Conservation (phyloP, 2,329 filamentous ascomycete species). For the Helicocarpus griseus region DNA sequence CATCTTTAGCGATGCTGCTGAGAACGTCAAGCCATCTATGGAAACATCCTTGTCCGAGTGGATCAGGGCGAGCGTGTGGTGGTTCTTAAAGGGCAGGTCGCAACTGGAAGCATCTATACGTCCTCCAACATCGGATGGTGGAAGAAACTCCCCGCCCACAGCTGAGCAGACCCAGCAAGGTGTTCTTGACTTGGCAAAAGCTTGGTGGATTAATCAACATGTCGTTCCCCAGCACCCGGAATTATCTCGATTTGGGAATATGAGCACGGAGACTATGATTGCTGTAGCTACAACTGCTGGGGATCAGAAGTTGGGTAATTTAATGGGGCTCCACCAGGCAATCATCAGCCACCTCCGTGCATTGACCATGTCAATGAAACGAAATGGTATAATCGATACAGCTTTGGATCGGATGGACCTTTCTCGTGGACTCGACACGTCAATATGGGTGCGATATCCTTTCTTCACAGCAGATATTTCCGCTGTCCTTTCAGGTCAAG, state of each 20-base stretch:
- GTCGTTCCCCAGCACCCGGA: slow-evolving; percentile 33
- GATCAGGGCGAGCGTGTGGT: slow-evolving; percentile 69
- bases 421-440: slow-evolving; percentile 70
- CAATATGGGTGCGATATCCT: slow-evolving; percentile 74
- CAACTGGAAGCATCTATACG: slow-evolving; percentile 64
- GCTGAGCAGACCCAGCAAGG: slow-evolving; percentile 56
- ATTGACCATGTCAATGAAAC: slow-evolving; percentile 70
- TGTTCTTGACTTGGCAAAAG: slow-evolving; percentile 76
- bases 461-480: slow-evolving; percentile 61
- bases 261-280: slow-evolving; percentile 31
- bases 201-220: slow-evolving; percentile 61
- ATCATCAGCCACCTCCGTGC: slow-evolving; percentile 60
- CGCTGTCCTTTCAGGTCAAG: slow-evolving; percentile 56
- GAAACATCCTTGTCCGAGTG: slow-evolving; percentile 57
- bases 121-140: slow-evolving; percentile 47
- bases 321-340: slow-evolving; percentile 43
- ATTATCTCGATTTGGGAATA: slow-evolving; percentile 28
- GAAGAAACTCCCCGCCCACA: slow-evolving; percentile 36
- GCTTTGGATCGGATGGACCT: slow-evolving; percentile 55
- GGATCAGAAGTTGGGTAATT: slow-evolving; percentile 35
- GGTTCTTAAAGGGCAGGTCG: slow-evolving; percentile 75
- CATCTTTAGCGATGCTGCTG: slow-evolving; percentile 68
- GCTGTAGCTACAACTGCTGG: slow-evolving; percentile 35
- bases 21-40: slow-evolving; percentile 58
- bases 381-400: slow-evolving; percentile 66